Evolutionary conservation across 345 rosid genomes (phyloP).

Genomic region (Rubroshorea leprosula): DNA sequence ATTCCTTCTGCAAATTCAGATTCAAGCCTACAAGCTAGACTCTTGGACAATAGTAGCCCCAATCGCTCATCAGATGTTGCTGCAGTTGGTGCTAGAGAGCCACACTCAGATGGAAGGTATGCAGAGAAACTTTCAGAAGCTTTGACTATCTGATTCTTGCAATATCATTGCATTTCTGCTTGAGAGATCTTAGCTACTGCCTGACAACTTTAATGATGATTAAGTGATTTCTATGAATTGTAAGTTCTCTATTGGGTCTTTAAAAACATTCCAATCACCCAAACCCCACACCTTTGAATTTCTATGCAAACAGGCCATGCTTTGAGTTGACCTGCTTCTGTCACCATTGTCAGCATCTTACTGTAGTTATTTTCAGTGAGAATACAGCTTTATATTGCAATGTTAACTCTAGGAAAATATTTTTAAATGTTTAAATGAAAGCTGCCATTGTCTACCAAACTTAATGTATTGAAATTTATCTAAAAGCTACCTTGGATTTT

Average conservation of each 20-base stretch:
- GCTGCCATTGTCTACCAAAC: too few species aligned
- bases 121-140: conserved; percentile 1
- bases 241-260: neutral
- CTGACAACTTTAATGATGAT: neutral
- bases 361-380: too few species aligned
- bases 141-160: conserved; percentile 2
- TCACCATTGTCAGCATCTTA: too few species aligned
- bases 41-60: conserved; percentile 52
- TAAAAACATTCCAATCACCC: neutral
- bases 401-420: too few species aligned
- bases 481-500: neutral
- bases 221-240: neutral
- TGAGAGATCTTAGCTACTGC: conserved; percentile 5
- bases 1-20: conserved; percentile 44
- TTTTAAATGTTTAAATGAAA: too few species aligned
- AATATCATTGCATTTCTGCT: conserved; percentile 8
- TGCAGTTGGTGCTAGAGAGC: conserved; percentile 28
- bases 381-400: too few species aligned
- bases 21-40: conserved; percentile 72
- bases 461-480: too few species aligned
- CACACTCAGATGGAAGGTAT: conserved; percentile 49
- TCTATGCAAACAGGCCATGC: too few species aligned
- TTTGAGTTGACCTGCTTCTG: too few species aligned
- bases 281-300: too few species aligned
- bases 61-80: conserved; percentile 34